Evolutionary conservation across 768 basidiomycete genomes (phyloP).

Genomic region (Leccinum subgranulosum): DNA sequence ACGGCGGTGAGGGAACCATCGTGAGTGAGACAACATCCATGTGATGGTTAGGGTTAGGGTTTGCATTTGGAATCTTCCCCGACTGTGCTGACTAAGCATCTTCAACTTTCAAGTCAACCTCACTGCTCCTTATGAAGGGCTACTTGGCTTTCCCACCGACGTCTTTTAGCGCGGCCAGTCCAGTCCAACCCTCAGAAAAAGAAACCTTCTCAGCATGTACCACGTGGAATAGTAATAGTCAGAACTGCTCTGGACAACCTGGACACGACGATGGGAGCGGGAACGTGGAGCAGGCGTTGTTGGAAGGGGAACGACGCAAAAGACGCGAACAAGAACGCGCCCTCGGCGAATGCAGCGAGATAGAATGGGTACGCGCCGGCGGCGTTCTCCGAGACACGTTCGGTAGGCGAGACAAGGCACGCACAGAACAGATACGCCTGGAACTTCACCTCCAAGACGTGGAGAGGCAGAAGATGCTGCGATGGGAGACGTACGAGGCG

Average conservation of each 20-base stretch:
- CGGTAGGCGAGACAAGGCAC: slow-evolving; percentile 48
- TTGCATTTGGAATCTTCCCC: background rate
- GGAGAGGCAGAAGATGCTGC: slow-evolving; percentile 35
- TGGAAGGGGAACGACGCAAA: slow-evolving; percentile 15
- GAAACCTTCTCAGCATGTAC: slow-evolving; percentile 1
- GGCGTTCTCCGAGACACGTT: slow-evolving; percentile 49
- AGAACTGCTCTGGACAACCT: background rate
- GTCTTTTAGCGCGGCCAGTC: background rate
- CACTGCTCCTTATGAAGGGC: slow-evolving; percentile 16
- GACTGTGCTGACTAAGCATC: background rate
- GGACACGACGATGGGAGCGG: background rate
- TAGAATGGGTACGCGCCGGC: slow-evolving; percentile 59
- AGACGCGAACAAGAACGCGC: slow-evolving; percentile 34
- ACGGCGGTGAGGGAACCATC: slow-evolving; percentile 2
- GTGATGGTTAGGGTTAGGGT: background rate
- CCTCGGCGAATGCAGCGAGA: slow-evolving; percentile 49
- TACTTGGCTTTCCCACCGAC: slow-evolving; percentile 25
- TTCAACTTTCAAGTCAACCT: background rate
- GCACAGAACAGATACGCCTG: slow-evolving; percentile 46
- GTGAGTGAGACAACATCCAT: slow-evolving; percentile 19
- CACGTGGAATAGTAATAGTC: background rate
- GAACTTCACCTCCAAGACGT: slow-evolving; percentile 45
- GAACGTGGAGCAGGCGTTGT: background rate
- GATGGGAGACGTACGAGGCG: slow-evolving; percentile 54
- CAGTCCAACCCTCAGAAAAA: background rate